phyloP scores from a whole-genome alignment of 2,329 filamentous ascomycete species.

The Aspergillus chevalieri region DNA sequence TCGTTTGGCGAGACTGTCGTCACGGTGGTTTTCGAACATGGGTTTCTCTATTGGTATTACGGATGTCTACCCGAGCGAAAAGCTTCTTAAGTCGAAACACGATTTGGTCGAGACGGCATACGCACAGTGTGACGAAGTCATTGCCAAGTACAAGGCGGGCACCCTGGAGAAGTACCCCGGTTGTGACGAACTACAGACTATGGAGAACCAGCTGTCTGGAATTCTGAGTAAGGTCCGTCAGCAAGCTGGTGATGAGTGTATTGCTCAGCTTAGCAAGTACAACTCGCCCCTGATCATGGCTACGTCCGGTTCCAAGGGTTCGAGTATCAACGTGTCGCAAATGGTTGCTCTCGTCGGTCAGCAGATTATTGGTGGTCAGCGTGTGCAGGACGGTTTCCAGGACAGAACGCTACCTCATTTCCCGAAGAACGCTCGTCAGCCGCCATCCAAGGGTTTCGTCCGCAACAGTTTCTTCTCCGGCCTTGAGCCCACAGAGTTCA shows the following conservation, averaged over 20 bases:
- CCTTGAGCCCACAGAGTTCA: slow-evolving; percentile 81
- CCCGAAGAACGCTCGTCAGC: slow-evolving; percentile 82
- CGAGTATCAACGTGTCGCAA: slow-evolving; percentile 95
- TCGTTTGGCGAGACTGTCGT: slow-evolving; percentile 80
- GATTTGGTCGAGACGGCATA: slow-evolving; percentile 73
- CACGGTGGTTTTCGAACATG: slow-evolving; percentile 77
- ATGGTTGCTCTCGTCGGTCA: slow-evolving; percentile 98
- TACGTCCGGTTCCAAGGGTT: slow-evolving; percentile 93
- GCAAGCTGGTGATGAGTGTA: slow-evolving; percentile 84
- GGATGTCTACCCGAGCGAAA: slow-evolving; percentile 78
- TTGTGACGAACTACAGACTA: slow-evolving; percentile 83
- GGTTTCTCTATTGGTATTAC: slow-evolving; percentile 96
- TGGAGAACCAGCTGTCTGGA: slow-evolving; percentile 85
- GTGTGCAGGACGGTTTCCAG: slow-evolving; percentile 93
- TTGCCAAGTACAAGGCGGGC: slow-evolving; percentile 70
- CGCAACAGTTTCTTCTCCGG: slow-evolving; percentile 96
- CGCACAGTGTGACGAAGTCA: slow-evolving; percentile 72
- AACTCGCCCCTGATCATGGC: slow-evolving; percentile 97
- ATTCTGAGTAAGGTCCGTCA: slow-evolving; percentile 88
- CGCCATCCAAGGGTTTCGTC: slow-evolving; percentile 95
- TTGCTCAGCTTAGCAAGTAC: slow-evolving; percentile 79
- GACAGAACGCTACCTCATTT: slow-evolving; percentile 93
- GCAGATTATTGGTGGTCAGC: slow-evolving; percentile 90
- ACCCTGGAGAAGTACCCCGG: slow-evolving; percentile 81
- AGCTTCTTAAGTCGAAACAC: slow-evolving; percentile 66